Evolutionary conservation across 208 protist species (phyloP).

Genomic region (Trichomonas gallinae): DNA sequence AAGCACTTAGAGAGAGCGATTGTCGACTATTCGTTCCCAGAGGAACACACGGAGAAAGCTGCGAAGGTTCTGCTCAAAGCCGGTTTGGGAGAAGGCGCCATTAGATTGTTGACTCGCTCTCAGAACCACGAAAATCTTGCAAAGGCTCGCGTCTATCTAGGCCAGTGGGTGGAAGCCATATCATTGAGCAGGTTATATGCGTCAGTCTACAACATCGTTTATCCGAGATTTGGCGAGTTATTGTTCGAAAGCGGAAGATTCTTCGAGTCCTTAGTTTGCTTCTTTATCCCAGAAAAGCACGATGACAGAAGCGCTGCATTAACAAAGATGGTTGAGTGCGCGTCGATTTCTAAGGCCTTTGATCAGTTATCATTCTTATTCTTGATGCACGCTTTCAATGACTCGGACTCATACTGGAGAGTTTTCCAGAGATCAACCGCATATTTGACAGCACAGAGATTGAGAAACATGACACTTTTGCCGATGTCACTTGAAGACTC

Average conservation of each 20-base stretch:
- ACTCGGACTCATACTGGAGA: background rate
- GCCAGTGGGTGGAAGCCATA: background rate
- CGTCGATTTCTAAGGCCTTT: background rate
- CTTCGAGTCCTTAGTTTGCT: background rate
- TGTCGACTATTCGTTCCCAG: background rate
- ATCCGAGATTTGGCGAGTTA: slow-evolving; percentile 3
- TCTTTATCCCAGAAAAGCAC: slow-evolving; percentile 8
- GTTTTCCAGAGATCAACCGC: background rate
- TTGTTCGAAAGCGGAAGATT: background rate
- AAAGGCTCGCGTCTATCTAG: background rate
- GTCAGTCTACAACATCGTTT: background rate
- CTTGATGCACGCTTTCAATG: background rate
- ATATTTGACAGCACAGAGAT: background rate
- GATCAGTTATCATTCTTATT: background rate
- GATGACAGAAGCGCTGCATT: background rate
- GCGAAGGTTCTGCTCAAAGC: background rate
- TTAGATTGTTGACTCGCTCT: background rate
- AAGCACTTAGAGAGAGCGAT: background rate
- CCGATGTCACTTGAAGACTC: background rate
- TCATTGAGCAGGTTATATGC: background rate
- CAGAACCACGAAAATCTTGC: background rate
- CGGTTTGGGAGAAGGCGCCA: background rate
- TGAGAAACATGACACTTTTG: background rate
- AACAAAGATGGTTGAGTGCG: background rate
- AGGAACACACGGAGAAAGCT: background rate